A percentile compares a stretch with the other conserved stretches of the same genome.
Conservation (phyloP, 257 asterid species). For the Solanum sejunctum region DNA sequence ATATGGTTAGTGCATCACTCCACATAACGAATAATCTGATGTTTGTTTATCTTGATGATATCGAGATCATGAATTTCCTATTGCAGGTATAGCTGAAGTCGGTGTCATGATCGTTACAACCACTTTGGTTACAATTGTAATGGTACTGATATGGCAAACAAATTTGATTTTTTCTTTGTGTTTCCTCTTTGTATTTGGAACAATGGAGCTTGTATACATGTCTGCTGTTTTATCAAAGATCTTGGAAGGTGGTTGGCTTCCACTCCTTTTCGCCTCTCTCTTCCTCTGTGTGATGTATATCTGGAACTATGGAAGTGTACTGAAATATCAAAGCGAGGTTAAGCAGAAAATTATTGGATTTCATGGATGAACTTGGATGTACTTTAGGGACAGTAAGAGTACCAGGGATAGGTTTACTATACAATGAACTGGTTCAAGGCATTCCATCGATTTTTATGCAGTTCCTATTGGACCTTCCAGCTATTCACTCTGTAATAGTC, state of each 20-base stretch:
- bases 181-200: constrained; percentile 67
- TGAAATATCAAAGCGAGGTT: constrained; percentile 80
- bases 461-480: constrained; percentile 76
- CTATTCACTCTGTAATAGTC: constrained; percentile 70
- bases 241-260: constrained; percentile 96
- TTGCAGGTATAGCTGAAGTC: constrained; percentile 90
- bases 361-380: constrained; percentile 71
- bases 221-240: constrained; percentile 81
- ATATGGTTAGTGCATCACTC: constrained; percentile 36
- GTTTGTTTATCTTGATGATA: background rate
- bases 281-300: constrained; percentile 76
- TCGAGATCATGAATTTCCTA: background rate
- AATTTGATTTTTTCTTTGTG: constrained; percentile 52
- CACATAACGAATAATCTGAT: background rate
- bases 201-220: constrained; percentile 65
- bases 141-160: constrained; percentile 89
- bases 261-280: constrained; percentile 61
- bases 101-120: constrained; percentile 95
- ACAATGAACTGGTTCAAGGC: constrained; percentile 88
- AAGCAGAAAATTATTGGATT: constrained; percentile 59
- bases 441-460: constrained; percentile 78
- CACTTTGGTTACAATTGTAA: constrained; percentile 68
- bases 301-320: constrained; percentile 89
- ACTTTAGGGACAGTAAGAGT: constrained; percentile 72
- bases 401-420: constrained; percentile 82